These are phyloP conservation scores for Stevia rebaudiana DNA, from an alignment of 140 eudicot genomes.

Conservation along the genomic window DNA sequence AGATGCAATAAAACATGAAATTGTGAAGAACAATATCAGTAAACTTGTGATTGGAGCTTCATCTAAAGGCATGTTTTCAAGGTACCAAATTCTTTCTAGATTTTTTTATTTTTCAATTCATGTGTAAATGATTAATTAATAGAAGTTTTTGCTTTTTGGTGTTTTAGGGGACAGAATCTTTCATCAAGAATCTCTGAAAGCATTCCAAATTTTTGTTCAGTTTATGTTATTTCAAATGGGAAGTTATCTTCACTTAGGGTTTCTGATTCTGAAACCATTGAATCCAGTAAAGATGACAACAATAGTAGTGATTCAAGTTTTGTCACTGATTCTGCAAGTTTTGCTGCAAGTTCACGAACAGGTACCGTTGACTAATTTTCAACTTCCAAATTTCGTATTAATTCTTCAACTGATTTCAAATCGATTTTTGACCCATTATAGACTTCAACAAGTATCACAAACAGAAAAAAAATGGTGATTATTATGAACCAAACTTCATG, in stretches of 20 bases:
- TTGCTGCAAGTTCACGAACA: slow-evolving; percentile 16
- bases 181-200: slow-evolving; percentile 63
- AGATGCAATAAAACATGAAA: slow-evolving; percentile 41
- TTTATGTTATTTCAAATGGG: slow-evolving; percentile 71
- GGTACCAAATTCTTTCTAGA: slow-evolving; percentile 34
- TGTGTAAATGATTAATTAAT: neutral
- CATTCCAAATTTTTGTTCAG: slow-evolving; percentile 59
- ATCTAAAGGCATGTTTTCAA: slow-evolving; percentile 53
- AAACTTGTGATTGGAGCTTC: slow-evolving; percentile 87
- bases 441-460: neutral
- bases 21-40: slow-evolving; percentile 28
- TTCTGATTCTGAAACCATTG: slow-evolving; percentile 46
- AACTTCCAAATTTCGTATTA: neutral
- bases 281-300: slow-evolving; percentile 27
- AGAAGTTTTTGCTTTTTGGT: neutral
- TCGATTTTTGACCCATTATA: neutral
- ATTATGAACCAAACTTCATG: too few relatives aligned
- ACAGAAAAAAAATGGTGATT: neutral
- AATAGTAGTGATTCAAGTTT: slow-evolving; percentile 44
- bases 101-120: neutral
- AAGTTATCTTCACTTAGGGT: slow-evolving; percentile 64
- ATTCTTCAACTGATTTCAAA: neutral
- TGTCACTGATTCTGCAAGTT: slow-evolving; percentile 33
- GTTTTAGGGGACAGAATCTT: slow-evolving; percentile 36
- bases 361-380: neutral